These are phyloP conservation scores for Rubus idaeus DNA, from an alignment of 306 rosid species.

Conservation along the genomic window DNA sequence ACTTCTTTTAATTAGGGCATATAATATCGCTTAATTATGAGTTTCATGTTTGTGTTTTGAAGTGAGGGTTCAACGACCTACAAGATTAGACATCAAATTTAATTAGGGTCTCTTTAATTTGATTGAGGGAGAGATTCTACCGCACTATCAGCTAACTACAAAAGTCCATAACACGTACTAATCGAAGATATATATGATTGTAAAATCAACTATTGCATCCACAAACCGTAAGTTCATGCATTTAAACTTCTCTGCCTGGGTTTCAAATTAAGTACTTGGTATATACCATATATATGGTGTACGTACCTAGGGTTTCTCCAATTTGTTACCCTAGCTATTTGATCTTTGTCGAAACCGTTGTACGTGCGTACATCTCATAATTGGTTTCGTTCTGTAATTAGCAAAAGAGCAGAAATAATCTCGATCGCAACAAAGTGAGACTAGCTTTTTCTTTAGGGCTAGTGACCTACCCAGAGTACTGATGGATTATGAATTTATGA, in stretches of 20 bases:
- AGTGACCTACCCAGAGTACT: background rate
- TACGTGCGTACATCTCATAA: background rate
- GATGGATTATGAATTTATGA: background rate
- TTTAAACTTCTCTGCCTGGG: background rate
- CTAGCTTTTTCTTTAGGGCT: background rate
- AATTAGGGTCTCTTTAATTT: background rate
- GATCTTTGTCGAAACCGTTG: background rate
- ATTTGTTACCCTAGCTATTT: background rate
- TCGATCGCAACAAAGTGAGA: background rate
- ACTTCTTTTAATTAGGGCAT: background rate
- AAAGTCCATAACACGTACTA: background rate
- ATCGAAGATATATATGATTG: background rate
- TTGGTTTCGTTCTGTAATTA: background rate
- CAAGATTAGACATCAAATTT: background rate
- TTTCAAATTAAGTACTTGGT: background rate
- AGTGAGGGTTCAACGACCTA: conserved; percentile 13
- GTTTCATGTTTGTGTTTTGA: background rate
- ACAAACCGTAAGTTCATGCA: background rate
- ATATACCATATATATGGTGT: no score
- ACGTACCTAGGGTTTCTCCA: no score
- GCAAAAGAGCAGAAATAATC: background rate
- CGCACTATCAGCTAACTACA: background rate
- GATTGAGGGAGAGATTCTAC: background rate
- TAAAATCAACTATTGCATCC: background rate
- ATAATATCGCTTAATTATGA: background rate